These are phyloP conservation scores for Trichoderma breve DNA, from an alignment of 2,329 filamentous ascomycete genomes.

Conservation along the genomic window DNA sequence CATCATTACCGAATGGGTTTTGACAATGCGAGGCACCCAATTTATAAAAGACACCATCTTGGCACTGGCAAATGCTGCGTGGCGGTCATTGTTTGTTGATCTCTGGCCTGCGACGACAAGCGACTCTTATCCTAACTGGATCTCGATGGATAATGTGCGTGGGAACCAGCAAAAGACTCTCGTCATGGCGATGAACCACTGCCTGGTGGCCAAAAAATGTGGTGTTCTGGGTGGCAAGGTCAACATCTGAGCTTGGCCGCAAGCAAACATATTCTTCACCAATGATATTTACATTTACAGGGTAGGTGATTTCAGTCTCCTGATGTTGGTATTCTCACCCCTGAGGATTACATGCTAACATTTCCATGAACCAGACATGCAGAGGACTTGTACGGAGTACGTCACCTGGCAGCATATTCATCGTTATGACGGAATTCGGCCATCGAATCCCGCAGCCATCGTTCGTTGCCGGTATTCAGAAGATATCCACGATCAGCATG, in stretches of 20 bases:
- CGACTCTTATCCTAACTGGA: conserved; percentile 34
- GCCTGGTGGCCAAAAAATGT: conserved; percentile 30
- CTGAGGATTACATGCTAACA: not conserved
- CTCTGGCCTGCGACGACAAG: conserved; percentile 28
- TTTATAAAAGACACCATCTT: conserved; percentile 9
- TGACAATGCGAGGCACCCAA: conserved; percentile 24
- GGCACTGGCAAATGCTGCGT: conserved; percentile 22
- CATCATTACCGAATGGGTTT: conserved; percentile 30
- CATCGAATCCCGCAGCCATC: not conserved
- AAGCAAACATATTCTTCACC: not conserved
- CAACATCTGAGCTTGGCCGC: not conserved
- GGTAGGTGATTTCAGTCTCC: not conserved
- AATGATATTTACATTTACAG: not conserved
- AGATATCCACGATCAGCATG: not conserved
- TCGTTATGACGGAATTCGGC: not conserved
- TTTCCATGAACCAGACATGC: not conserved
- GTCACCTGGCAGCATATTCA: not conserved
- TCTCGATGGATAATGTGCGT: conserved; percentile 32
- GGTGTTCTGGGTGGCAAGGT: conserved; percentile 27
- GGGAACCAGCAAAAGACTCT: conserved; percentile 28
- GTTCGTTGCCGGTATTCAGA: not conserved
- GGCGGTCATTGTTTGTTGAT: conserved; percentile 25
- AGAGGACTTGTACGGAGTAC: not conserved
- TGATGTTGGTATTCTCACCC: not conserved
- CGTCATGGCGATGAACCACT: conserved; percentile 32